Evolutionary conservation across 2,329 filamentous ascomycete species (phyloP).

Genomic region (Cordyceps farinosa): DNA sequence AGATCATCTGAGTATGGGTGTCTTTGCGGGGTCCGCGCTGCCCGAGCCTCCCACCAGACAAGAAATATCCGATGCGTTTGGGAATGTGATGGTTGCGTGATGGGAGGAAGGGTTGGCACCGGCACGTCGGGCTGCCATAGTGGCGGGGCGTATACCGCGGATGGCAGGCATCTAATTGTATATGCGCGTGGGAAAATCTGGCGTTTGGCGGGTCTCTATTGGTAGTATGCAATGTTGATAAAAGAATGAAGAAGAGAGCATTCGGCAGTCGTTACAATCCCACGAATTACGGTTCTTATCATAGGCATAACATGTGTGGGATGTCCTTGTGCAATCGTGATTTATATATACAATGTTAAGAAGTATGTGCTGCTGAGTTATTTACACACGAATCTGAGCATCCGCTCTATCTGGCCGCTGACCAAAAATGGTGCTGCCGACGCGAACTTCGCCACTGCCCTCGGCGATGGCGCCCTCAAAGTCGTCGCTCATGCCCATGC

Average conservation of each 20-base stretch:
- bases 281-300: not conserved
- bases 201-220: slow-evolving; percentile 10
- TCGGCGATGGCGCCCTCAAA: slow-evolving; percentile 82
- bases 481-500: slow-evolving; percentile 98
- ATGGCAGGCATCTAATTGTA: slow-evolving; percentile 8
- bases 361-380: not conserved
- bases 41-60: slow-evolving; percentile 40
- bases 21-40: slow-evolving; percentile 39
- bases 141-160: not conserved
- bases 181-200: slow-evolving; percentile 6
- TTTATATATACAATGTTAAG: not conserved
- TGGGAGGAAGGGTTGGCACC: not conserved
- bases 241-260: not conserved
- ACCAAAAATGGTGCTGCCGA: slow-evolving; percentile 94
- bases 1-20: slow-evolving; percentile 64
- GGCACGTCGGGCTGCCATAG: not conserved
- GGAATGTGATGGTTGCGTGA: slow-evolving; percentile 50
- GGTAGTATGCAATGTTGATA: not conserved
- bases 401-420: slow-evolving; percentile 74
- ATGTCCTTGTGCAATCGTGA: not conserved
- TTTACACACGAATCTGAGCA: slow-evolving; percentile 60
- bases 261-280: not conserved
- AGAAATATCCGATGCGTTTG: slow-evolving; percentile 54
- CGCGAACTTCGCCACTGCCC: slow-evolving; percentile 84
- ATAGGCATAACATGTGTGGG: not conserved